Evolutionary conservation across 805 yeast genomes (phyloP).

Genomic region (Spathaspora boniae): DNA sequence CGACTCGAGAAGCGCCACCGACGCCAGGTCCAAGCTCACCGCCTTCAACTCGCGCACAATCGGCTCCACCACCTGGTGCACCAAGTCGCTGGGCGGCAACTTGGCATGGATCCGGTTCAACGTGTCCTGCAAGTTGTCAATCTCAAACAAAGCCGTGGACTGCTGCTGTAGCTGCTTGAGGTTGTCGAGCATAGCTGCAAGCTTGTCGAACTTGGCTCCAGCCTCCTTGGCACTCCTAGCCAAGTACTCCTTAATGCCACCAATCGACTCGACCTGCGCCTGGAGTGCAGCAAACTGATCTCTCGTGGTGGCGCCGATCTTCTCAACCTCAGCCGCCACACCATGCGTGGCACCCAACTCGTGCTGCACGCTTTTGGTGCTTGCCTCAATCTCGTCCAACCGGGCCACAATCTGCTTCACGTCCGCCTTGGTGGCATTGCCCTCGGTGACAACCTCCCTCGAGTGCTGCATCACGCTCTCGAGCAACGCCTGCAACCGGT

Average conservation of each 20-base stretch:
- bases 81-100: constrained; percentile 13
- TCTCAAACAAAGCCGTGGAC: neutral
- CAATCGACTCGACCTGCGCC: too few relatives aligned
- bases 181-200: too few relatives aligned
- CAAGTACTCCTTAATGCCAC: too few relatives aligned
- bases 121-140: neutral
- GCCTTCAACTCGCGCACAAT: constrained; percentile 23
- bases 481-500: constrained; percentile 32
- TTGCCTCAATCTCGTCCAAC: constrained; percentile 11
- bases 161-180: neutral
- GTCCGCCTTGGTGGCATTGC: constrained; percentile 33
- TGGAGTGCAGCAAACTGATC: too few relatives aligned
- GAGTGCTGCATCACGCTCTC: constrained; percentile 32
- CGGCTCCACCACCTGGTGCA: constrained; percentile 22
- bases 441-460: constrained; percentile 32
- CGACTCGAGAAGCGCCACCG: constrained; percentile 13
- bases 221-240: too few relatives aligned
- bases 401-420: constrained; percentile 18
- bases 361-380: neutral
- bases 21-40: constrained; percentile 20
- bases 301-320: too few relatives aligned
- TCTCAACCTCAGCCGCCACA: neutral
- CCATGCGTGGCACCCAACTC: neutral
- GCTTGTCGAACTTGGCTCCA: too few relatives aligned
- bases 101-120: neutral